Evolutionary conservation across 441 rosid species (phyloP), one percentile per base, ranked within the genome.

Genomic region (Metrosideros polymorpha): DNA sequence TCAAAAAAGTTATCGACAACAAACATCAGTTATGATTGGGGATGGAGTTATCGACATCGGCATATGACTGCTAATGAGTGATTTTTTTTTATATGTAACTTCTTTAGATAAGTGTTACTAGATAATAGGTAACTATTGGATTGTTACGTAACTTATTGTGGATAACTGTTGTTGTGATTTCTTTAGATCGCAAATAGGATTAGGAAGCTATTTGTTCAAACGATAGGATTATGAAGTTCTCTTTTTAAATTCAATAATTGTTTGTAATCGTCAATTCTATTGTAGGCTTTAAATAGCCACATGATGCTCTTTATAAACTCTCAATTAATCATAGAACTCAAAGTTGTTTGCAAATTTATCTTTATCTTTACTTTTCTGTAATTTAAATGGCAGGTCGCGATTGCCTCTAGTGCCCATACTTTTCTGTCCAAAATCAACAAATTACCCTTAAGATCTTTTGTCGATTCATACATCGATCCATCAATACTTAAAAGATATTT

Each of bases 271-370:
- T 1, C 3, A 25, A 8, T 66, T 9, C 0, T 5, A 5, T 66
- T 9, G 0, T 5, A 5, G 2, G 13, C 3, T 63, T 18, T 3
- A 66, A 66, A 66, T 22, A 63, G 9, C 24, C 6, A 5, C 75
- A 61, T 0, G 0, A 0, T 7, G 17, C 4, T 63, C 1, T 32
- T 0, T 32, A 0, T 9, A 66, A 17, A 1, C 27, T 4, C 7
- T 0, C 15, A 19, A 18, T 66, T 14, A 35, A 9, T 9, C 7
- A 4, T 7, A 0, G 0, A 19, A 66, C 4, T 32, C 14, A 0
- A 51, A 51, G 4, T 51, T 51, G 19, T 51, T 49, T 12, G 6
- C 53, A 51, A 51, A 15, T 49, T 51, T 15, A n/a, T n/a, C n/a
- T n/a, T n/a, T n/a, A n/a, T n/a, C n/a, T n/a, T n/a, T n/a, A n/a